Percentiles rank a stretch among this genome's conserved stretches.
phyloP scores from a whole-genome alignment of 73 alveolate species.

The Stentor roeselii region DNA sequence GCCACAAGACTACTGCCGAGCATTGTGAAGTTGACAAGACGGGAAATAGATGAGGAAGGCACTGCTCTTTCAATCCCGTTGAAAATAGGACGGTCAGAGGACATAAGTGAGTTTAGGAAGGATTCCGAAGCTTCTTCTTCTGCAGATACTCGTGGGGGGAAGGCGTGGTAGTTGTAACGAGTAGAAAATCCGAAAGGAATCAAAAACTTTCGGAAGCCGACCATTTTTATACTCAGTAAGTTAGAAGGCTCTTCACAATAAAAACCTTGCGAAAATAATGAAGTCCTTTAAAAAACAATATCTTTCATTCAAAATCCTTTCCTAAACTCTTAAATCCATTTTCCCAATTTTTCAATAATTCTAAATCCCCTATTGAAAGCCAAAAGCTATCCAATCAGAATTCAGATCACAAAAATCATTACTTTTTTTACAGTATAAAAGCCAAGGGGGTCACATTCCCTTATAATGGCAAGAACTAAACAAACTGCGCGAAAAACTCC shows the following conservation, averaged over 20 bases:
- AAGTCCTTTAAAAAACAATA: too few species aligned
- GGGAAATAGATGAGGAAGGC: slow-evolving; percentile 47
- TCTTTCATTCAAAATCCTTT: too few species aligned
- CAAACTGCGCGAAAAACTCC: slow-evolving; percentile 72
- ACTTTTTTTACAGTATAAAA: too few species aligned
- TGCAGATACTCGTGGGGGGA: background rate
- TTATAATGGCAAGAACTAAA: slow-evolving; percentile 81
- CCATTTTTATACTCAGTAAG: background rate
- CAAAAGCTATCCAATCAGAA: too few species aligned
- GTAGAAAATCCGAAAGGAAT: background rate
- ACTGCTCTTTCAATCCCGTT: slow-evolving; percentile 36
- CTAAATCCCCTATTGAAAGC: too few species aligned
- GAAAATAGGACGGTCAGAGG: slow-evolving; percentile 7
- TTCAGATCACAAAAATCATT: too few species aligned
- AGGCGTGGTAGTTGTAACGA: background rate
- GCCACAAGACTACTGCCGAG: slow-evolving; percentile 58
- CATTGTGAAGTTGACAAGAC: slow-evolving; percentile 59
- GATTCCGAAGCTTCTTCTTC: background rate
- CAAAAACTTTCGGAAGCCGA: background rate
- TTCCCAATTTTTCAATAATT: too few species aligned
- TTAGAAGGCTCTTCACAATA: too few species aligned
- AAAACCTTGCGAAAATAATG: too few species aligned
- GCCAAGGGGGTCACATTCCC: too few species aligned
- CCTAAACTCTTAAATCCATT: too few species aligned
- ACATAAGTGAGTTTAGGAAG: background rate